Evolutionary conservation across 768 basidiomycete genomes (phyloP), one percentile per base, ranked within the genome.

Genomic region (Rhodotorula graminis): DNA sequence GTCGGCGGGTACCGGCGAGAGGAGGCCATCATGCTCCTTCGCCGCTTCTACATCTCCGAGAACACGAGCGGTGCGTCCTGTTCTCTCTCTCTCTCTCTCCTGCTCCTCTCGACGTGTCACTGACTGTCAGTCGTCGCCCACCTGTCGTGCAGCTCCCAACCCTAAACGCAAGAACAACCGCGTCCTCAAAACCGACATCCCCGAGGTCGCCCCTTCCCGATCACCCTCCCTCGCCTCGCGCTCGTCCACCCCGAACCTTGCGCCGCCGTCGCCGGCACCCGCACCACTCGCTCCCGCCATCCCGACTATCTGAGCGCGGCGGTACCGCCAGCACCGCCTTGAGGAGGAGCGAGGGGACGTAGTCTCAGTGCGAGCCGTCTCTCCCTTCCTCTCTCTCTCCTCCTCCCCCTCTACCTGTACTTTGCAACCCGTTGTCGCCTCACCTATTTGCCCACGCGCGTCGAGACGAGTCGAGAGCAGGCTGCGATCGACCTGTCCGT

Each of bases 31-130:
- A 86, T 93, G 86, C 84, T 92, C 46, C 81, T 93, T 23, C 87
- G 92, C 12, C 86, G 89, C 46, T 93, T 94, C 82, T 95, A 93
- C 82, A 86, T 97, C 78, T 93, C 92, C 0, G 93, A 96, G 80
- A 98, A 99, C 80, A 84, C 84, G 14, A 92, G 94, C 78, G 95
- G 95, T 93, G 71, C 55, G 85, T 79, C n/a, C 57, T 7, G 37
- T 9, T 4, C 27, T n/a, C 12, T 2, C 50, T 31, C 46, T 23
- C 33, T 25, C 50, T 18, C 29, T 66, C 56, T n/a, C n/a, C n/a
- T n/a, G 44, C 62, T 73, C 40, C 44, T 56, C 49, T 42, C 66
- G 52, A 67, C 29, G 64, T 73, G 47, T 61, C n/a, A 23, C 31
- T 60, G 23, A 50, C 33, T 2, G 27, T 6, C 31, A 29, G 10